Conservation (phyloP, 768 basidiomycete species). For the Asterophora lycoperdoides region DNA sequence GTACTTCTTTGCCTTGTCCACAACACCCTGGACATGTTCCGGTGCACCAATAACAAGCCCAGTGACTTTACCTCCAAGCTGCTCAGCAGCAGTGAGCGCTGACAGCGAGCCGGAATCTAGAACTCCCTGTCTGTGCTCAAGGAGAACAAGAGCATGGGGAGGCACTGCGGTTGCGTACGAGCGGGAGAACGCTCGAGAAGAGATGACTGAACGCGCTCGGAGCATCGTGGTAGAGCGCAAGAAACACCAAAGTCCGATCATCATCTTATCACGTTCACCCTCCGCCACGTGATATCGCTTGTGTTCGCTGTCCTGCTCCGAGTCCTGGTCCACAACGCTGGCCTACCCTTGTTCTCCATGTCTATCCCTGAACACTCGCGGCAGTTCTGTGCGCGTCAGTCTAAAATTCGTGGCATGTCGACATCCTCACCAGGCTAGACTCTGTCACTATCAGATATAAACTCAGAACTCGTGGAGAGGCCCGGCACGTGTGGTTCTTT, state of each 20-base stretch:
- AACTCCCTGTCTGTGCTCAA: constrained; percentile 81
- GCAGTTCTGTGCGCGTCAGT: background rate
- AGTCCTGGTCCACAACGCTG: background rate
- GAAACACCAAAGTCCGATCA: constrained; percentile 12
- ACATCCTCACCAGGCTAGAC: background rate
- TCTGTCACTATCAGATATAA: background rate
- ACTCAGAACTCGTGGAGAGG: background rate
- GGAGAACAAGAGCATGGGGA: constrained; percentile 79
- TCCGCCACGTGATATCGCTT: background rate
- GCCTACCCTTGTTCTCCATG: too few species aligned
- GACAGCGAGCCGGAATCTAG: constrained; percentile 85
- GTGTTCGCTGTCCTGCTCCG: too few species aligned
- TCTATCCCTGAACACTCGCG: too few species aligned
- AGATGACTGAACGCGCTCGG: constrained; percentile 11
- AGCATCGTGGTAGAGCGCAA: constrained; percentile 15
- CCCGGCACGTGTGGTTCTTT: constrained; percentile 2
- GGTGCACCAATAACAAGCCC: constrained; percentile 69
- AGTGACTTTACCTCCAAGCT: constrained; percentile 83
- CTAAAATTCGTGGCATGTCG: background rate
- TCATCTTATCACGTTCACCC: constrained; percentile 11
- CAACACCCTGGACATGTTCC: constrained; percentile 58
- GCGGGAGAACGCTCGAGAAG: constrained; percentile 25
- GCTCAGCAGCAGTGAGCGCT: constrained; percentile 85
- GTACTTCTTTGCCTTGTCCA: constrained; percentile 81
- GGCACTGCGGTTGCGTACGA: constrained; percentile 57